Percentiles rank a stretch among this genome's conserved stretches.
phyloP scores from a whole-genome alignment of 192 early-diverging fungal genomes.

The Entomortierella chlamydospora region DNA sequence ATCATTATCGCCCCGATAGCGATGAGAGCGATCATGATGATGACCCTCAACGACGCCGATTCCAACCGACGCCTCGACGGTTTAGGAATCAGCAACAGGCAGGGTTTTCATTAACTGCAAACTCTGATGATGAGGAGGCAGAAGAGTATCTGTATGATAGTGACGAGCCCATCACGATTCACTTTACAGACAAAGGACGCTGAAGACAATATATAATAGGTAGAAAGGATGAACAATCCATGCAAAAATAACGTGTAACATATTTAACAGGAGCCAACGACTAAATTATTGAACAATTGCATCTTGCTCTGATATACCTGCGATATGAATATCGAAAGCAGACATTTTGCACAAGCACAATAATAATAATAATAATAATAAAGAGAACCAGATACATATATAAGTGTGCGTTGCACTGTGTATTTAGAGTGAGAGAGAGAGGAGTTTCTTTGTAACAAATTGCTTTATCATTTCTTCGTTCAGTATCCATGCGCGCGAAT shows the following conservation, averaged over 20 bases:
- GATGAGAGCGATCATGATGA: constrained; percentile 21
- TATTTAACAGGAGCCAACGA: too few species aligned
- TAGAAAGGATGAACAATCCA: too few species aligned
- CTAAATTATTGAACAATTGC: too few species aligned
- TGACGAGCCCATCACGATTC: constrained; percentile 42
- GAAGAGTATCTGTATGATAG: constrained; percentile 53
- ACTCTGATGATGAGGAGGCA: constrained; percentile 24
- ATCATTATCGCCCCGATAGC: constrained; percentile 30
- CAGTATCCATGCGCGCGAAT: constrained; percentile 10
- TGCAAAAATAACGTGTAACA: too few species aligned
- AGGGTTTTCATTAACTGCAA: neutral
- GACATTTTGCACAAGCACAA: too few species aligned
- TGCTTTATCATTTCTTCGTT: constrained; percentile 29
- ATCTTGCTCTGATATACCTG: too few species aligned
- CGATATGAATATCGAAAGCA: too few species aligned
- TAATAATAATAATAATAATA: neutral
- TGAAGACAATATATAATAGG: neutral
- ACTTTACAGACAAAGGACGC: constrained; percentile 17
- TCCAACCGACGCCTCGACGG: constrained; percentile 27
- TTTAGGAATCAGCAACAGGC: constrained; percentile 14
- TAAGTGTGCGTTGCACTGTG: neutral
- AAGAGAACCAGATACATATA: neutral
- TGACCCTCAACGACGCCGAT: neutral
- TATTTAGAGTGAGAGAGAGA: neutral
- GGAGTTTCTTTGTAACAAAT: constrained; percentile 29